Percentiles rank a stretch among this genome's conserved stretches.
Evolutionary conservation across 1,284 basidiomycete species (phyloP).

Genomic region (Earliella scabrosa): DNA sequence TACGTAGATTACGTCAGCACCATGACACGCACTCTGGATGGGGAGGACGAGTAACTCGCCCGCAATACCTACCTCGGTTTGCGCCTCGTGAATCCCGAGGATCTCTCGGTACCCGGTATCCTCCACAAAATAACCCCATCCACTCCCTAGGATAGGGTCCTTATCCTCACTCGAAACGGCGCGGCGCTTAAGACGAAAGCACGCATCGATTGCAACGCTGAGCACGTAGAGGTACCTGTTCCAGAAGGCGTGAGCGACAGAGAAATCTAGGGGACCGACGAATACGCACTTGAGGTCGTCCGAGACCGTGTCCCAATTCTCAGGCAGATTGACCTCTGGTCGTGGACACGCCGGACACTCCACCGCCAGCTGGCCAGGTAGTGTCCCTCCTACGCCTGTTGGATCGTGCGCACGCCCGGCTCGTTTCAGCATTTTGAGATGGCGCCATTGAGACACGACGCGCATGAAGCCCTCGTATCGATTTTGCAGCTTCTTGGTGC

Average conservation of each 20-base stretch:
- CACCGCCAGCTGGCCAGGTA: slow-evolving; percentile 28
- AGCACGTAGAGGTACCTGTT: slow-evolving; percentile 30
- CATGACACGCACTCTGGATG: neutral
- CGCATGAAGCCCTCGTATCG: slow-evolving; percentile 25
- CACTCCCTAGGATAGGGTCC: slow-evolving; percentile 32
- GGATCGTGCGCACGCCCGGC: slow-evolving; percentile 26
- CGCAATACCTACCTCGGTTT: slow-evolving; percentile 21
- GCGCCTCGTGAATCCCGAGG: slow-evolving; percentile 27
- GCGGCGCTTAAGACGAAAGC: slow-evolving; percentile 35
- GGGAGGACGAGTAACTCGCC: slow-evolving; percentile 12
- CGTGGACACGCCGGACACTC: slow-evolving; percentile 36
- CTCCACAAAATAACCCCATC: too few relatives aligned
- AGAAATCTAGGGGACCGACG: neutral
- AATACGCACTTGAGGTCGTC: slow-evolving; percentile 4
- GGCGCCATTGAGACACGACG: slow-evolving; percentile 22
- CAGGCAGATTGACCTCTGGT: slow-evolving; percentile 33
- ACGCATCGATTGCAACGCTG: slow-evolving; percentile 28
- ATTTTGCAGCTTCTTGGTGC: slow-evolving; percentile 1
- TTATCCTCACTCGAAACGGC: slow-evolving; percentile 17
- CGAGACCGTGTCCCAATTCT: slow-evolving; percentile 24
- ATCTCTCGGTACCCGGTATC: slow-evolving; percentile 32
- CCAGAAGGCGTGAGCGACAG: neutral
- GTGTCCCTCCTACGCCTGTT: slow-evolving; percentile 14
- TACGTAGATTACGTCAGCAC: neutral
- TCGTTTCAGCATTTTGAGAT: slow-evolving; percentile 27